These are phyloP conservation scores for Quercus berberidifolia DNA, from an alignment of 306 rosid genomes.

Conservation along the genomic window DNA sequence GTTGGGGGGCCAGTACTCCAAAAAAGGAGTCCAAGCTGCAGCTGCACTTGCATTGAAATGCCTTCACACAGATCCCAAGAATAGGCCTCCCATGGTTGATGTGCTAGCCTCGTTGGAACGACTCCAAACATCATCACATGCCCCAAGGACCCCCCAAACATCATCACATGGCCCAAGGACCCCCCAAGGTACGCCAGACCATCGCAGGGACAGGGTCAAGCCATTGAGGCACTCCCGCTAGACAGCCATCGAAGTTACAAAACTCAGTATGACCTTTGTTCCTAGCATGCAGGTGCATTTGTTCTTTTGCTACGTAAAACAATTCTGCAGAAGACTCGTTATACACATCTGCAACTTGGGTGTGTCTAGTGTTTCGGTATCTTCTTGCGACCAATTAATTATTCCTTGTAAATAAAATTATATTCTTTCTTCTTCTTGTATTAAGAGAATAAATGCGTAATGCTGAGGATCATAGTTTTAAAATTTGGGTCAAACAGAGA, in stretches of 20 bases:
- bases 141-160: conserved; percentile 35
- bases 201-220: conserved; percentile 22
- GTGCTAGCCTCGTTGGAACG: conserved; percentile 56
- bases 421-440: no score
- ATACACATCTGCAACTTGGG: no score
- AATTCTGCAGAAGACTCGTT: not conserved
- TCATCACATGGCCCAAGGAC: conserved; percentile 33
- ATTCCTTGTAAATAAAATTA: no score
- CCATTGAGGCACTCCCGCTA: conserved; percentile 35
- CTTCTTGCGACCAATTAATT: no score
- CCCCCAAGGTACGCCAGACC: conserved; percentile 26
- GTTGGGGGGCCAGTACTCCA: conserved; percentile 85
- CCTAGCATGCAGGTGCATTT: not conserved
- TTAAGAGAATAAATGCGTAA: no score
- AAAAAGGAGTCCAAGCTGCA: conserved; percentile 76
- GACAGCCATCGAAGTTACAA: conserved; percentile 17
- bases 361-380: no score
- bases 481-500: no score
- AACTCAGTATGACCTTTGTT: conserved; percentile 19
- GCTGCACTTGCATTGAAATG: conserved; percentile 69
- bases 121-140: conserved; percentile 46
- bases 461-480: no score
- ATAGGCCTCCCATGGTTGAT: conserved; percentile 69
- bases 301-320: not conserved
- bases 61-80: conserved; percentile 56